Conservation (phyloP, 306 rosid genomes). For the Vicia faba region DNA sequence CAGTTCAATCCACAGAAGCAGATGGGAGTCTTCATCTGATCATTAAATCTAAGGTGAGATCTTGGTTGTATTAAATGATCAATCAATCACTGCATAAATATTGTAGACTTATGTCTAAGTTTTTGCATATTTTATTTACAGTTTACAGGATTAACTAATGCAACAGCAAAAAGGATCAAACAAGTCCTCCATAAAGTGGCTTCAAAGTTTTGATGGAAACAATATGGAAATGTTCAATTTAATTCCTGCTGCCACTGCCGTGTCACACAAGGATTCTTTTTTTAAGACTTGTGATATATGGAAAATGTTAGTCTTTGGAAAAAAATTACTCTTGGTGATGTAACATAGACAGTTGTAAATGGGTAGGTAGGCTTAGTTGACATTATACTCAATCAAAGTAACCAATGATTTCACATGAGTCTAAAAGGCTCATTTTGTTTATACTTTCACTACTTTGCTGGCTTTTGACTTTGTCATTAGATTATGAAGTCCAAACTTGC, state of each 20-base stretch:
- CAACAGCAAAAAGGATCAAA: conserved; percentile 46
- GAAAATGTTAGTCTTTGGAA: conserved; percentile 24
- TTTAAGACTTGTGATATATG: conserved; percentile 17
- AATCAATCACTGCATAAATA: too few species aligned
- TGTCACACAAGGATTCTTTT: conserved; percentile 17
- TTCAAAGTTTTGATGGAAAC: conserved; percentile 39
- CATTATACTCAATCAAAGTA: not conserved
- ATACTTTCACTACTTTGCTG: not conserved
- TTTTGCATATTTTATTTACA: conserved; percentile 31
- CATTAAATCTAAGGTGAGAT: conserved; percentile 67
- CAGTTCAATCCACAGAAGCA: conserved; percentile 68
- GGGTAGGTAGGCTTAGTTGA: conserved; percentile 29
- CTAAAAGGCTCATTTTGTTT: not conserved
- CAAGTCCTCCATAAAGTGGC: conserved; percentile 46
- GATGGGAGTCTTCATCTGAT: conserved; percentile 64
- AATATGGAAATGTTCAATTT: not conserved
- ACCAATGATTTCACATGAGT: not conserved
- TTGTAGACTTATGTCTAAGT: conserved; percentile 1
- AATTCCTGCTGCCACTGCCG: conserved; percentile 27
- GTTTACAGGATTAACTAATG: conserved; percentile 42
- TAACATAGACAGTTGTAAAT: conserved; percentile 38
- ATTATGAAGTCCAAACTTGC: not conserved
- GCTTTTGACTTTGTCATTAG: conserved; percentile 4
- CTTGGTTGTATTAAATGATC: not conserved
- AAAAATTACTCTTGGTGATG: conserved; percentile 27